Evolutionary conservation across 1,284 basidiomycete species (phyloP).

Genomic region (Anthracocystis walkeri): DNA sequence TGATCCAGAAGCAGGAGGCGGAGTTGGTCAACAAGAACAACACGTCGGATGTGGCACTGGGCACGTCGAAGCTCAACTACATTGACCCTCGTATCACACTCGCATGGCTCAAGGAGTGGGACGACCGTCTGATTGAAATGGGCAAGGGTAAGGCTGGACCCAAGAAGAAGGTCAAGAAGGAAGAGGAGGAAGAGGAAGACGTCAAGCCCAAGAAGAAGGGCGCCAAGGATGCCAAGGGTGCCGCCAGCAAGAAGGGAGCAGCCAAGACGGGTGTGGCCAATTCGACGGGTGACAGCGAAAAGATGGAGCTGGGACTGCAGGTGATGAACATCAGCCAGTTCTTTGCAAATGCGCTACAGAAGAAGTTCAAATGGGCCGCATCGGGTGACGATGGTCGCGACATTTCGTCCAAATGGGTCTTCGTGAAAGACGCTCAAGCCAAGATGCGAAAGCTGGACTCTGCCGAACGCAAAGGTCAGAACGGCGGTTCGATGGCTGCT

Average conservation of each 20-base stretch:
- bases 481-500: constrained; percentile 43
- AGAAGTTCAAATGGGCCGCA: constrained; percentile 68
- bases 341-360: constrained; percentile 68
- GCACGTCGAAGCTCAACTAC: constrained; percentile 69
- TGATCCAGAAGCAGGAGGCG: constrained; percentile 65
- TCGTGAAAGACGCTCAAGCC: constrained; percentile 61
- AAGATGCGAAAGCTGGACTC: constrained; percentile 63
- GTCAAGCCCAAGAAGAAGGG: constrained; percentile 44
- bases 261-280: constrained; percentile 46
- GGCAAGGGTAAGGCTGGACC: constrained; percentile 36
- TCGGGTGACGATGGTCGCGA: constrained; percentile 56
- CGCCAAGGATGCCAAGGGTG: constrained; percentile 12
- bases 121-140: constrained; percentile 48
- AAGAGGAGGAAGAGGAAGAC: constrained; percentile 52
- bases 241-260: constrained; percentile 30
- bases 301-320: constrained; percentile 66
- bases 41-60: constrained; percentile 65
- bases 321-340: constrained; percentile 64
- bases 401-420: constrained; percentile 58
- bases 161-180: constrained; percentile 56
- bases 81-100: constrained; percentile 69
- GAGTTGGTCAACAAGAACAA: constrained; percentile 67
- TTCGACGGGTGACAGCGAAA: constrained; percentile 59
- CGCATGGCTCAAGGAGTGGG: constrained; percentile 69
- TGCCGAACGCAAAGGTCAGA: constrained; percentile 49